Evolutionary conservation across 768 basidiomycete genomes (phyloP).

Genomic region (Auriculariales sp.): DNA sequence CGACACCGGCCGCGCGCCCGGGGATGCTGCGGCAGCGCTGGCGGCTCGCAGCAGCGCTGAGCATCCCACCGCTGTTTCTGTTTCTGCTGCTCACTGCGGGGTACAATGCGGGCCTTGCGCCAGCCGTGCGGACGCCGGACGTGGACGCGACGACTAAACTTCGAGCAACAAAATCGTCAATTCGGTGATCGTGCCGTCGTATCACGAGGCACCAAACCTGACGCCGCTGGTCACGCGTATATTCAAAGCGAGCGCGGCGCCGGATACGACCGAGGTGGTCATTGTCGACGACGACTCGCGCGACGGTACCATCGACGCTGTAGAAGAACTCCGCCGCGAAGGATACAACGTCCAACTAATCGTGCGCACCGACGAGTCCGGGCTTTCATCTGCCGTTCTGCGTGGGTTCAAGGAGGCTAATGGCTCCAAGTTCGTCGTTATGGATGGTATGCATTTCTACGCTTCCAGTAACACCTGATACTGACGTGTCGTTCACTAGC

Average conservation of each 20-base stretch:
- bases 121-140: neutral
- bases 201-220: neutral
- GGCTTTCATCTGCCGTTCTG: neutral
- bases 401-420: neutral
- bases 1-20: too few species aligned
- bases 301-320: neutral
- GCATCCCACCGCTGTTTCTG: neutral
- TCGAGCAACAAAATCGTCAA: neutral
- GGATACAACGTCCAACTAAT: neutral
- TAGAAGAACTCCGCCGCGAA: neutral
- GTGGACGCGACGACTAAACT: neutral
- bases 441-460: neutral
- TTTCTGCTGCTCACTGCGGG: neutral
- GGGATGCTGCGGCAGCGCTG: too few species aligned
- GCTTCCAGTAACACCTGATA: too few species aligned
- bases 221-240: neutral
- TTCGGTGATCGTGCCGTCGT: neutral
- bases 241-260: neutral
- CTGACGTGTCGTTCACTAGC: neutral
- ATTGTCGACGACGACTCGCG: constrained; percentile 1
- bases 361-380: neutral
- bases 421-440: neutral
- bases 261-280: neutral
- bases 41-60: neutral
- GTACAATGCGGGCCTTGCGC: neutral